phyloP scores from a whole-genome alignment of 148 eudicot species.

The Euryodendron excelsum region DNA sequence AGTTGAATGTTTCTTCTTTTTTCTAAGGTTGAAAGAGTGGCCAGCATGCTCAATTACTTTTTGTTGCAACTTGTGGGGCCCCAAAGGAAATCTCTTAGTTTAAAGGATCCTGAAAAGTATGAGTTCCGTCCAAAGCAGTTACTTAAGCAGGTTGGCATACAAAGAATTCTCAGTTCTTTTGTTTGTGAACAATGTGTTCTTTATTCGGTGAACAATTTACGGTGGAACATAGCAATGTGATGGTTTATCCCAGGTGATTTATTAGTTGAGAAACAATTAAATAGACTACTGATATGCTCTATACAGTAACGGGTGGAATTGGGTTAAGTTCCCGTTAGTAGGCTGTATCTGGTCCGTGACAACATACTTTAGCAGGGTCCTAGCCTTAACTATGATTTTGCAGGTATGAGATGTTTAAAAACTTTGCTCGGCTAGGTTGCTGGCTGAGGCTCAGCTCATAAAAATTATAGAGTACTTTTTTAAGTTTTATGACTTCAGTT shows the following conservation, averaged over 20 bases:
- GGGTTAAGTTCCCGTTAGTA: neutral
- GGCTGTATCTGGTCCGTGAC: conserved; percentile 4
- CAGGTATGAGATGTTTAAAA: neutral
- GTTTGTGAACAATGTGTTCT: neutral
- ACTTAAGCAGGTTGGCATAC: conserved; percentile 75
- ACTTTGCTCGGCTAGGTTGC: neutral
- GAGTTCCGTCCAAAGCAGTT: conserved; percentile 90
- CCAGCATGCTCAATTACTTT: conserved; percentile 97
- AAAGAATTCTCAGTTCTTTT: neutral
- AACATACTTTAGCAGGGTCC: too few species aligned
- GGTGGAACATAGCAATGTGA: neutral
- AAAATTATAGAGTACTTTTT: neutral
- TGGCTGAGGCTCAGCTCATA: neutral
- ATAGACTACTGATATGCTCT: neutral
- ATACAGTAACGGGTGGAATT: neutral
- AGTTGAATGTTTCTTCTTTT: conserved; percentile 16
- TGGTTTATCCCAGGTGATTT: neutral
- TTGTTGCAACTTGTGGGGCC: conserved; percentile 96
- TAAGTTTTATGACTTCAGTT: neutral
- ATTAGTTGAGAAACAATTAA: neutral
- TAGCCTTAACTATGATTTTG: neutral
- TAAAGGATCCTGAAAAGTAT: conserved; percentile 96
- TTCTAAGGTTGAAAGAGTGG: conserved; percentile 99
- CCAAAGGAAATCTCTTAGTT: conserved; percentile 83
- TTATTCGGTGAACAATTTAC: neutral